Evolutionary conservation across 768 basidiomycete species (phyloP), one percentile per base, ranked within the genome.

Genomic region (Xerocomus brunneocitrinus): DNA sequence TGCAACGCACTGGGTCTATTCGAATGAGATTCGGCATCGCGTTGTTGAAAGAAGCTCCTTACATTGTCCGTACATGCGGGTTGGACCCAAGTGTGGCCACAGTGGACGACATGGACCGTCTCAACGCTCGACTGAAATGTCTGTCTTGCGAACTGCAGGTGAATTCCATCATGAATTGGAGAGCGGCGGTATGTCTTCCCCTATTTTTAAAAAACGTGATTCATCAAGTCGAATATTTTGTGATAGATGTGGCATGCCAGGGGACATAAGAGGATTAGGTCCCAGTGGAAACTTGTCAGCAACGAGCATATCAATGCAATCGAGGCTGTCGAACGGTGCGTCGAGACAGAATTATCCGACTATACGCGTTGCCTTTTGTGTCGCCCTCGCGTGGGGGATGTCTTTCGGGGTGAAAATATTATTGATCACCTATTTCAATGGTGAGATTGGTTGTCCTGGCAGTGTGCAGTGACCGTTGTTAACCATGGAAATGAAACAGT

Each of bases 21-120:
- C 6, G 6, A 31, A 27, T 35, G 6, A 49, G 30, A 34, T 47
- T 47, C 3, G n/a, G 22, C 30, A 43, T 55, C 31, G 4, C 1
- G 8, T 35, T 52, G n/a, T 5, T 49, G 5, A 19, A 34, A 4
- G 49, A 36, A 5, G 56, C 49, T 12, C 49, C 47, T 12, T 32
- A 49, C 12, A 49, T 58, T 13, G 28, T 58, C 4, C 36, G 16
- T 34, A n/a, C 42, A 12, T 58, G 56, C 13, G 52, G 47, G 2
- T 19, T 59, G 32, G 52, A 54, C 32, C 58, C 49, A 1, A 38
- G 28, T 8, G 35, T 52, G 14, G 57, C 58, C 14, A 60, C 50
- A 2, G 24, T 10, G 3, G 57, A 52, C 8, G 53, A 58, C 14
- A 58, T 60, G 58, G 53, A 58, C 22, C 35, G 12, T 7, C 47